Evolutionary conservation across 140 eudicot species (phyloP).

Genomic region (Oenanthe javanica): DNA sequence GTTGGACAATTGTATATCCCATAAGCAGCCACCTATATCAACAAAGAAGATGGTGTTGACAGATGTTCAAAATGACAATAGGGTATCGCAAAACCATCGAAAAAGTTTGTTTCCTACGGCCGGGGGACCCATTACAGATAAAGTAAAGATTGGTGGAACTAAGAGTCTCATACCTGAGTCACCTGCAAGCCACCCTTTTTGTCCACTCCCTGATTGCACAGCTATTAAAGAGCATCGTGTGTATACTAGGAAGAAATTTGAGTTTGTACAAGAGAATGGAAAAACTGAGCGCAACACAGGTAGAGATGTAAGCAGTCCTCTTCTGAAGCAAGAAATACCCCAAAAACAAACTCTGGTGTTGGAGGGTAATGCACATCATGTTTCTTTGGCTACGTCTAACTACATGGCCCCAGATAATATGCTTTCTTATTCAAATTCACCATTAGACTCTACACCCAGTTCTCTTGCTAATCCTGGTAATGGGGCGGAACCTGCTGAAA

Average conservation of each 20-base stretch:
- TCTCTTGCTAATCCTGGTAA: constrained; percentile 21
- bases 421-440: constrained; percentile 15
- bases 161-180: constrained; percentile 58
- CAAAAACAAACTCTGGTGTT: constrained; percentile 24
- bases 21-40: constrained; percentile 32
- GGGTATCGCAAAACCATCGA: constrained; percentile 22
- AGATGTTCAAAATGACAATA: too few species aligned
- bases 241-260: constrained; percentile 39
- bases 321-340: constrained; percentile 22
- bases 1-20: constrained; percentile 19
- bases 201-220: constrained; percentile 16
- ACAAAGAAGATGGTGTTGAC: constrained; percentile 59
- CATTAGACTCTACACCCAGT: constrained; percentile 16
- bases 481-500: constrained; percentile 17
- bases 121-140: constrained; percentile 29
- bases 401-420: constrained; percentile 19
- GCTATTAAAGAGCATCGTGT: constrained; percentile 36
- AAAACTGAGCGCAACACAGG: constrained; percentile 20
- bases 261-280: constrained; percentile 39
- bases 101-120: constrained; percentile 24
- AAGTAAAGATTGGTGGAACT: constrained; percentile 41
- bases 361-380: constrained; percentile 23
- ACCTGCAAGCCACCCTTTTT: constrained; percentile 11
- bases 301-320: constrained; percentile 17
- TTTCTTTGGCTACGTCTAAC: constrained; percentile 28